A percentile compares a stretch with the other conserved stretches of the same genome.
Evolutionary conservation across 768 basidiomycete species (phyloP).

Genomic region (Pisolithus sp.): DNA sequence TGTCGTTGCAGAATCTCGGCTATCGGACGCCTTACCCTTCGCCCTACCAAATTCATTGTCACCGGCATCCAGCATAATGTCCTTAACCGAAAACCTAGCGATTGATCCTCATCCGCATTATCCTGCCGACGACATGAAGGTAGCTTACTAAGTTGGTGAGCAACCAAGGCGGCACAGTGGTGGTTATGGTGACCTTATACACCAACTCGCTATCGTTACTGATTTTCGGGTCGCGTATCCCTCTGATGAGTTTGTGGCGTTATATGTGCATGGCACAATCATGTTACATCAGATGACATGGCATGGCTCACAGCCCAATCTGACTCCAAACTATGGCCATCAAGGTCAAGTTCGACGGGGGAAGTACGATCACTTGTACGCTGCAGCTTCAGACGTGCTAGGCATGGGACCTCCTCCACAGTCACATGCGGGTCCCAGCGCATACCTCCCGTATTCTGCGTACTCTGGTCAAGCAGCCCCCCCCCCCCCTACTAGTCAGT

Average conservation of each 20-base stretch:
- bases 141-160: slow-evolving; percentile 4
- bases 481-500: slow-evolving; percentile 26
- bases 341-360: slow-evolving; percentile 23
- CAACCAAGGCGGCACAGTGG: slow-evolving; percentile 20
- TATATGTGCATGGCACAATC: too few relatives aligned
- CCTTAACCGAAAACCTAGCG: slow-evolving; percentile 15
- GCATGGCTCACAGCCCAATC: slow-evolving; percentile 23
- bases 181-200: slow-evolving; percentile 19
- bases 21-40: slow-evolving; percentile 29
- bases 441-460: slow-evolving; percentile 18
- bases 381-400: slow-evolving; percentile 74
- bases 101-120: slow-evolving; percentile 23
- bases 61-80: slow-evolving; percentile 17
- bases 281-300: slow-evolving; percentile 20
- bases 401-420: slow-evolving; percentile 61
- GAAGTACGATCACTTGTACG: slow-evolving; percentile 57
- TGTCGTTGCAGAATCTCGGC: slow-evolving; percentile 39
- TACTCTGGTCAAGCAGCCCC: slow-evolving; percentile 16
- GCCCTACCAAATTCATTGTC: slow-evolving; percentile 39
- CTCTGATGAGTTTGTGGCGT: slow-evolving; percentile 38
- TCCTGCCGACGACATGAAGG: slow-evolving; percentile 28
- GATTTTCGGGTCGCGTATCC: slow-evolving; percentile 34
- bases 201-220: slow-evolving; percentile 24
- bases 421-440: slow-evolving; percentile 9
- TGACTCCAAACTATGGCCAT: slow-evolving; percentile 15